Evolutionary conservation across 106 monocot genomes (phyloP).

Genomic region (Acorus calamus): DNA sequence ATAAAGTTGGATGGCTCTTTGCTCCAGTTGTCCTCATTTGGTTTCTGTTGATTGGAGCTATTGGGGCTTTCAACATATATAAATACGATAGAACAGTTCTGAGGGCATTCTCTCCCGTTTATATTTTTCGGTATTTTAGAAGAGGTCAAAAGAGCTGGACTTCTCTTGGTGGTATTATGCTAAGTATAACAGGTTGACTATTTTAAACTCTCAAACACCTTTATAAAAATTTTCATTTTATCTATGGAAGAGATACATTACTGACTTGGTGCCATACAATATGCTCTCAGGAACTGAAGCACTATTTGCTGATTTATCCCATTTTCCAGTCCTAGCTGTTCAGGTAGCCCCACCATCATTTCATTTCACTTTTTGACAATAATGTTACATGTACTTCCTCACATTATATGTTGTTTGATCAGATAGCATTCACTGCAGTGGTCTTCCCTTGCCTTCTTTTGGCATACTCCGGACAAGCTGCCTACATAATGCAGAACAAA

Average conservation of each 20-base stretch:
- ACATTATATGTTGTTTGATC: constrained; percentile 4
- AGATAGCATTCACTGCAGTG: constrained; percentile 69
- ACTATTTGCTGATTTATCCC: constrained; percentile 23
- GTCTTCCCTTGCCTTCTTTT: constrained; percentile 85
- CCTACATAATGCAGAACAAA: constrained; percentile 58
- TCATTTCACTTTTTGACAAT: neutral
- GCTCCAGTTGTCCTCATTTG: constrained; percentile 80
- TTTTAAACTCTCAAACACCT: neutral
- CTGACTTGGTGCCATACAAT: too few relatives aligned
- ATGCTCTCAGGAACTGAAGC: constrained; percentile 19
- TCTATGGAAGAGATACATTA: too few relatives aligned
- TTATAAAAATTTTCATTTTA: too few relatives aligned
- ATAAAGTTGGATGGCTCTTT: constrained; percentile 83
- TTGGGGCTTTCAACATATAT: constrained; percentile 69
- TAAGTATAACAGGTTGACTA: constrained; percentile 68
- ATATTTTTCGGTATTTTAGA: constrained; percentile 62
- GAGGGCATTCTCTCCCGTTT: constrained; percentile 74
- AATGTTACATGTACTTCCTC: neutral
- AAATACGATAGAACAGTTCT: constrained; percentile 66
- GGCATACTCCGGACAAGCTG: constrained; percentile 80
- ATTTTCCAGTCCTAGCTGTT: constrained; percentile 22
- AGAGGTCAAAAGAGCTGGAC: constrained; percentile 43
- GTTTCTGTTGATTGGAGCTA: constrained; percentile 75
- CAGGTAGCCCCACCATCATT: constrained; percentile 7
- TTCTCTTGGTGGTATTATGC: constrained; percentile 92